Base-by-base conservation (phyloP, 148 eudicot genomes). In the Oxyria digyna region DNA sequence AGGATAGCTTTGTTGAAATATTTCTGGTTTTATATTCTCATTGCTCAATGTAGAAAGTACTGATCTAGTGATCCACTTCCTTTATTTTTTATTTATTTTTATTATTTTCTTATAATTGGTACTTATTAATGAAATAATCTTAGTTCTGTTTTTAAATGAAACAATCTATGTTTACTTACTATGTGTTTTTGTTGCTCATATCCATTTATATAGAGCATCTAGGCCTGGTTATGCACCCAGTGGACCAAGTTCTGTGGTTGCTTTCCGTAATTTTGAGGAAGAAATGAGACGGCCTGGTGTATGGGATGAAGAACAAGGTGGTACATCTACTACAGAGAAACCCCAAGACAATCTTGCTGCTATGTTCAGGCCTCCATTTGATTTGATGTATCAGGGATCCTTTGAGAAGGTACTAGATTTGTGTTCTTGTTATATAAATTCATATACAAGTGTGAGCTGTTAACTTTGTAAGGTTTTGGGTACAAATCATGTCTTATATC, bases 221-320 rank as follows among this genome's bases (percentile, higher is more conserved):
- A 82, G 87, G 72, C 33, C 37, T 41, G 89, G 91, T 43, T 78
- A 83, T 77, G 72, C 89, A 32, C 62, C 82, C 41, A 80, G 73
- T 52, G 92, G 71, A 76, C 77, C 85, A 73, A 87, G 76, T 76
- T 74, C 86, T 42, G 85, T 85, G 23, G 89, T 83, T 68, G 91
- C 98, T 24, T 93, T 93, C 73, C 94, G 97, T 75, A 88, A 90
- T 76, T 94, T 90, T 77, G 85, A 86, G 67, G 96, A 94, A 79
- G 99, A 94, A 84, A 79, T 82, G 83, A 88, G 70, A 68, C 83
- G 63, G 52, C 79, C 93, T 21, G 87, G 79, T 26, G 79, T 93
- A 14, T 91, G 97, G 97, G 91, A 81, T 74, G 63, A 81, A 57
- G 95, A 85, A 18, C 78, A 87, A 85, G 89, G 85, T 72, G 84